Base-by-base conservation (phyloP, 2,329 filamentous ascomycete species). In the Colletotrichum australisinense region DNA sequence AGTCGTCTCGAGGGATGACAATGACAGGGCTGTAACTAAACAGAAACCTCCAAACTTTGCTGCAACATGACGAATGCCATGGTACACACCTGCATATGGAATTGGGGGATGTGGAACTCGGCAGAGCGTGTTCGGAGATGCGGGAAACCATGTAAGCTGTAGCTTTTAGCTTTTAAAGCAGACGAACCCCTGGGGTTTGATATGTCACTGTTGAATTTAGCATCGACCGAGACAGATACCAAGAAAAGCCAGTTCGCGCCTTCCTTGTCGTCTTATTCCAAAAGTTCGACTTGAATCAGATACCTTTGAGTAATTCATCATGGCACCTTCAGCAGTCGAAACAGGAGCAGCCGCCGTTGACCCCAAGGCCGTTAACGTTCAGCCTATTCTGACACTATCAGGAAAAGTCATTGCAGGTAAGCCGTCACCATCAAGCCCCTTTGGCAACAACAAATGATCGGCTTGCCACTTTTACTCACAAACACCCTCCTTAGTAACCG, bases 331-430 rank as follows among this genome's bases (percentile, higher is more conserved):
- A 46, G 24, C 55, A 52, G 64, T 16, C 5, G 38, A 52, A 2
- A 19, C 32, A 7, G 38, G 46, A 8, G 26, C 28, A 19, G 42
- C 53, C n/a, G 57, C 58, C 11, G 38, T 53, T 6, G 58, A 53
- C 49, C 52, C 64, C 19, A 52, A 46, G 4, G 32, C 58, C 52
- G 58, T 63, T 38, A 28, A 68, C 8, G 69, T 72, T 19, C 69
- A 72, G 73, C 64, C 69, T 0, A 30, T 69, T 8, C 42, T 84
- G 58, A 78, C 79, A 9, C 75, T 84, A 9, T 78, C 80, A 49
- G 78, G 78, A 75, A 84, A 84, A 71, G 79, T 84, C 74, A 84
- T 84, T 64, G 79, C 82, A 28, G 82, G 82, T 83, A 76, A 66
- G 79, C 78, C 9, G 28, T n/a, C 7, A 9, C 28, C 5, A 35